A percentile compares a stretch with the other conserved stretches of the same genome.
These are phyloP conservation scores for Pilatotrama ljubarskyi DNA, from an alignment of 768 basidiomycete genomes.

Conservation along the genomic window DNA sequence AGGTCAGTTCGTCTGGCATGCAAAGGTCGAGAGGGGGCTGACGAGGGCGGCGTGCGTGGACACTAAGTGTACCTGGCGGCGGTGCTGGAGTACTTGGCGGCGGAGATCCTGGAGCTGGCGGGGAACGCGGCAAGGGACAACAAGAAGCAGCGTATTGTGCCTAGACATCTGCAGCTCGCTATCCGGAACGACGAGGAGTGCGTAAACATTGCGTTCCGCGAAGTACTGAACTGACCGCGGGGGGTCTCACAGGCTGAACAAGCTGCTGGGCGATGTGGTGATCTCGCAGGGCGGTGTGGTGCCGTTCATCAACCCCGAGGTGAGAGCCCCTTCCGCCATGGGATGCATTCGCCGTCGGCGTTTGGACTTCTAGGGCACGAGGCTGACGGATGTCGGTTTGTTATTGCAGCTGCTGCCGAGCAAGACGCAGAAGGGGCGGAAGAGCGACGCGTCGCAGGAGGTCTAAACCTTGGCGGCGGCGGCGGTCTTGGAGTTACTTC, in stretches of 20 bases:
- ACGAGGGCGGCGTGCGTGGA: not conserved
- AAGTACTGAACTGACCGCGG: conserved; percentile 1
- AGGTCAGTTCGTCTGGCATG: conserved; percentile 44
- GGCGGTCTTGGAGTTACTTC: no score
- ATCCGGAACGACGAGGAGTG: conserved; percentile 93
- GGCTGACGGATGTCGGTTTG: not conserved
- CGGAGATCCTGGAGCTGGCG: conserved; percentile 92
- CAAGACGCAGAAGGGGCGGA: conserved; percentile 55
- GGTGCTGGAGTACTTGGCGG: conserved; percentile 89
- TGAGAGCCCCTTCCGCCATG: conserved; percentile 20
- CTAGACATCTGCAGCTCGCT: conserved; percentile 91
- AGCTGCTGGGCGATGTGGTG: conserved; percentile 76
- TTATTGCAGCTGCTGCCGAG: conserved; percentile 39
- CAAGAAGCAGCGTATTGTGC: conserved; percentile 95
- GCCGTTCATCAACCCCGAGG: conserved; percentile 72
- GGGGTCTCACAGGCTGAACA: conserved; percentile 51
- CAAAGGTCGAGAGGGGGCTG: not conserved
- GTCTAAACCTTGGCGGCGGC: conserved; percentile 1
- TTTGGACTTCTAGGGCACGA: not conserved
- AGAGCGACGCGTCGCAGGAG: conserved; percentile 28
- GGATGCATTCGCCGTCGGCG: not conserved
- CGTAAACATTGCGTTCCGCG: no score
- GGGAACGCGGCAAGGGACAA: conserved; percentile 89
- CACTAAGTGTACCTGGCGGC: conserved; percentile 82
- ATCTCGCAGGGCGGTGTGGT: conserved; percentile 96